Base-by-base conservation (phyloP, 805 yeast species). In the Wickerhamiella musiphila region DNA sequence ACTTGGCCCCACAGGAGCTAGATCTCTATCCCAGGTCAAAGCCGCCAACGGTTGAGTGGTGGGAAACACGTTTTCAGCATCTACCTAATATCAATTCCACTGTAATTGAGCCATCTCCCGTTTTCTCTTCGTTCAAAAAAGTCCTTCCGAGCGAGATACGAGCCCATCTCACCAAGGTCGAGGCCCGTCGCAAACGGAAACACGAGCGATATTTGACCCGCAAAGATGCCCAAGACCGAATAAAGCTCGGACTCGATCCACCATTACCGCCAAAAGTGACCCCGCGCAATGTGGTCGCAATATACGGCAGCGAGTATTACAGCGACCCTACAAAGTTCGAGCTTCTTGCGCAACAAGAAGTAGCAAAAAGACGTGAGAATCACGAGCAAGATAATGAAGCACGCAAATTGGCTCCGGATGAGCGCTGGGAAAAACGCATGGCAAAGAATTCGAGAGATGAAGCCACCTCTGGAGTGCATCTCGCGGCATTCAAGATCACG, bases 231-330 rank as follows among this genome's bases (percentile, higher is more conserved):
- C 93, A 81, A 48, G 86, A 81, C 42, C 60, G 77, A 28, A 73
- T 84, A 16, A 66, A 73, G 35, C 57, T 79, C 4, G 98, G 98
- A 0, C 54, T 84, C 13, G 79, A 76, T 29, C 77, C 93, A 0
- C 76, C 93, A 4, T 94, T 94, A 0, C 76, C 76, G 5, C 93
- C 94, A 3, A 90, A 86, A 52, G 77, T 90, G 17, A 79, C 77
- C 45, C 58, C 82, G 27, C 69, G 76, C 26, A 90, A 86, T 49
- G 63, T 90, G 52, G 79, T 82, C 83, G 76, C 66, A 44, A 93
- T 82, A 0, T 58, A 78, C 30, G 79, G 95, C 2, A 71, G 78
- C 43, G 92, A 79, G 36, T 81, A 90, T 5, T 76, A 84, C 29
- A 62, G 67, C 37, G 93, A 90, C 48, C 96, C 98, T 1, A 86